Percentiles rank a stretch among this genome's conserved stretches.
These are phyloP conservation scores for Tylopilus sp. DNA, from an alignment of 768 basidiomycete species.

Conservation along the genomic window DNA sequence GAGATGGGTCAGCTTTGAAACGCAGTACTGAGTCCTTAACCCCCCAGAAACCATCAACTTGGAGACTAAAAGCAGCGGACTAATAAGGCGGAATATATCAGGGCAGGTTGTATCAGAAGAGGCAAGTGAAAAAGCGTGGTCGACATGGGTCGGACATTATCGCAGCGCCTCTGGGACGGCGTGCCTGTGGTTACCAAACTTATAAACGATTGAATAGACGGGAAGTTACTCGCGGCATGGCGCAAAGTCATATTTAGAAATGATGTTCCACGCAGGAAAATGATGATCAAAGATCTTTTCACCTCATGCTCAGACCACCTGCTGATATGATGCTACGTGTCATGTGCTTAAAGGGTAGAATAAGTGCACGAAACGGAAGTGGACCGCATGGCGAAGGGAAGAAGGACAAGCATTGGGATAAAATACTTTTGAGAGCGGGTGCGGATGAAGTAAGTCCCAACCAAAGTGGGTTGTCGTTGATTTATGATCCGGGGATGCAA, in stretches of 20 bases:
- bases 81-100: constrained; percentile 21
- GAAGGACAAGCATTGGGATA: constrained; percentile 17
- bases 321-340: constrained; percentile 28
- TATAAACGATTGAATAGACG: constrained; percentile 28
- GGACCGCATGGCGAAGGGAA: constrained; percentile 27
- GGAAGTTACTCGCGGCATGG: constrained; percentile 20
- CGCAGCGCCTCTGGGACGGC: constrained; percentile 19
- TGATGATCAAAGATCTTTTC: constrained; percentile 28
- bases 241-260: constrained; percentile 22
- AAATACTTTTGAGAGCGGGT: constrained; percentile 4
- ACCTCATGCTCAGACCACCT: constrained; percentile 34
- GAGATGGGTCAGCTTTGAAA: constrained; percentile 9
- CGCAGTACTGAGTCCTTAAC: constrained; percentile 5
- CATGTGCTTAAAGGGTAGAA: constrained; percentile 24
- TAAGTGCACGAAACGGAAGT: constrained; percentile 25
- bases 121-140: constrained; percentile 20
- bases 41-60: constrained; percentile 14
- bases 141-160: constrained; percentile 31
- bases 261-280: constrained; percentile 16
- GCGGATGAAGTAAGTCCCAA: constrained; percentile 9
- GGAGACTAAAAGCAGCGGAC: constrained; percentile 21
- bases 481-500: constrained; percentile 30
- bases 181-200: constrained; percentile 26
- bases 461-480: constrained; percentile 6
- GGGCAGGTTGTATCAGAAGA: constrained; percentile 16